These are phyloP conservation scores for Aureobasidium namibiae DNA, from an alignment of 2,329 filamentous ascomycete genomes.

Conservation along the genomic window DNA sequence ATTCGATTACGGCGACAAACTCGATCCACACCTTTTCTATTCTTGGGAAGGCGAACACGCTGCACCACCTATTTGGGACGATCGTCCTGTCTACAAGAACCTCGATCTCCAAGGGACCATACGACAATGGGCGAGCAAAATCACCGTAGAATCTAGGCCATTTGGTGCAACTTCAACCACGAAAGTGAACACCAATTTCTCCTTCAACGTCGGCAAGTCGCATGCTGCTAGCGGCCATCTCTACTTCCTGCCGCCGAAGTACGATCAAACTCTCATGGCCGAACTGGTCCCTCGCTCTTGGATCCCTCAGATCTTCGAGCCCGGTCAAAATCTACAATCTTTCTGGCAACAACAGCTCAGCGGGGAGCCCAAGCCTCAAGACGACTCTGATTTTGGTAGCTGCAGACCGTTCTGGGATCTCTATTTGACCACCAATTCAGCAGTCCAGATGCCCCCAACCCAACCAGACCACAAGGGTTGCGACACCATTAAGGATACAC, in stretches of 20 bases:
- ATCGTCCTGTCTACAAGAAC: background rate
- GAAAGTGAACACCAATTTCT: background rate
- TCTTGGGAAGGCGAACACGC: background rate
- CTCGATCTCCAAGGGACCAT: background rate
- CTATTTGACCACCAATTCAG: background rate
- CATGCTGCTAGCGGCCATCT: background rate
- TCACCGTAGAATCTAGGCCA: background rate
- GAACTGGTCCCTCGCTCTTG: slow-evolving; percentile 25
- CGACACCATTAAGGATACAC: slow-evolving; percentile 22
- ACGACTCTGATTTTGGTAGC: slow-evolving; percentile 21
- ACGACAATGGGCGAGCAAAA: background rate
- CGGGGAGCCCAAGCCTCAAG: slow-evolving; percentile 18
- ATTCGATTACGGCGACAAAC: background rate
- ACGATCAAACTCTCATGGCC: slow-evolving; percentile 1
- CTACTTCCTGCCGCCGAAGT: slow-evolving; percentile 1
- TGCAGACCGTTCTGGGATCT: slow-evolving; percentile 27
- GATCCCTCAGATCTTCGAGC: slow-evolving; percentile 21
- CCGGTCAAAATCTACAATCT: slow-evolving; percentile 16
- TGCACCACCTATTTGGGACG: background rate
- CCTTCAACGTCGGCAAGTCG: background rate
- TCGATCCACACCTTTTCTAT: background rate
- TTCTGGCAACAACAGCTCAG: slow-evolving; percentile 24
- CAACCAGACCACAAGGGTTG: slow-evolving; percentile 20
- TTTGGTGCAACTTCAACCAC: background rate
- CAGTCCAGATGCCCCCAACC: slow-evolving; percentile 9